Base-by-base conservation (phyloP, 208 protist species). In the Crithidia mellificae region DNA sequence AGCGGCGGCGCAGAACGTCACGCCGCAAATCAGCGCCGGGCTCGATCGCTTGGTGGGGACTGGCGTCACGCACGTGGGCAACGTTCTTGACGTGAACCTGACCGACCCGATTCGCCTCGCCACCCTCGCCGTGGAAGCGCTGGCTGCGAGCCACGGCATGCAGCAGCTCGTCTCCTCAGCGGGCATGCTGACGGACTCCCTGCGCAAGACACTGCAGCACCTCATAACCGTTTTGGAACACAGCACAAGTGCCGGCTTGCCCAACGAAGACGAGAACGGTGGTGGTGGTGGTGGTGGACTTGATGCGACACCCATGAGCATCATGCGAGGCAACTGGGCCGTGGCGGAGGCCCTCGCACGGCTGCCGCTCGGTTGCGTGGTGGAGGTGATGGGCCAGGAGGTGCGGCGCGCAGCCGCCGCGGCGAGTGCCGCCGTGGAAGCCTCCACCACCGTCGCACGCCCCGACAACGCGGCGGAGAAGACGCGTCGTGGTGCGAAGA, bases 161-260 rank as follows among this genome's bases (percentile, higher is more conserved):
- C 76, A 71, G 17, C 66, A 80, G 58, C 66, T 79, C 44, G 44
- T 84, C 29, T 52, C 67, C 52, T 43, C 73, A 8, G 57, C 68
- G 0, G 73, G 66, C 41, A 66, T 74, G 51, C 59, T 84, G 55
- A 73, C 69, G 6, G 41, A 63, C 41, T 61, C 57, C 22, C 55
- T 79, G 14, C 72, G 69, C 6, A 19, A 51, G 24, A 79, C 59
- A 12, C 70, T 79, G 59, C 56, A 46, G 30, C 68, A 76, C 66
- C 46, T 83, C 12, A 66, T 68, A 1, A 51, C 68, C 6, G 57
- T 76, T 41, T 29, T 83, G 9, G 39, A 52, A 20, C 38, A 51
- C 41, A 47, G 68, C 54, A 34, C 12, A 7, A 20, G 0, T 15
- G 24, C 2, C 17, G n/a, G n/a, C n/a, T n/a, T n/a, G n/a, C n/a